Evolutionary conservation across 495 filamentous ascomycete species (phyloP), one percentile per base, ranked within the genome.

Genomic region (Amphirosellinia nigrospora): DNA sequence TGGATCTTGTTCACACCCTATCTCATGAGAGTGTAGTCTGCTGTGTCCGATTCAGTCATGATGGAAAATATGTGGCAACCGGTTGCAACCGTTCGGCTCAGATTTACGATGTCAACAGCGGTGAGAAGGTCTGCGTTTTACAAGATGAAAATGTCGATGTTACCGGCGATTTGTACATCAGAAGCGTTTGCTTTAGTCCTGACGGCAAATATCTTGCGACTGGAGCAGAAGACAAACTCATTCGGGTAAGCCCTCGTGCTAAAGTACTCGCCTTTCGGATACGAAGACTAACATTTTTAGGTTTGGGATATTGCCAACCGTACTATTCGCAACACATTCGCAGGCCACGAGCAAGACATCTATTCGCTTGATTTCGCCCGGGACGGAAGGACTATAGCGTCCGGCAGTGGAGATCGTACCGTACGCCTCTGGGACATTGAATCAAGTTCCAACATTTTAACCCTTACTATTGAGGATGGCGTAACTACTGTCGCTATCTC

Each of bases 401-500:
- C 93, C 38, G 93, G 93, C 32, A 93, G 91, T 80, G 93, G 93
- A 63, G 93, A 97, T 76, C 87, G 93, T 70, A 95, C 93, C 19
- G 93, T 97, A 48, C 89, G 93, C 59, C 88, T 97, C 5, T 97
- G 94, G 93, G 92, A 96, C 80, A 92, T 95, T 69, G 88, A 93
- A 60, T 87, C 90, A 26, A 89, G 88, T 52, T 88, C 88, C 70
- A 90, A 92, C 72, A 88, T 91, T 46, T 85, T 94, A 50, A 92
- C 88, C 15, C 88, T 96, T 59, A 91, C 86, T 73, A 96, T 96
- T 66, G 94, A 96, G 79, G 94, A 96, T 77, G 93, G 93, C 28
- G 93, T 97, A 61, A 96, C 93, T 28, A 96, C 93, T 9, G 93
- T 97, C 58, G 94, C 94, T 62, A 96, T 97, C 80, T 97, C 94